A percentile compares a stretch with the other conserved stretches of the same genome.
Conservation (phyloP, 1,139 yeast species). For the Arxiozyma heterogenica region DNA sequence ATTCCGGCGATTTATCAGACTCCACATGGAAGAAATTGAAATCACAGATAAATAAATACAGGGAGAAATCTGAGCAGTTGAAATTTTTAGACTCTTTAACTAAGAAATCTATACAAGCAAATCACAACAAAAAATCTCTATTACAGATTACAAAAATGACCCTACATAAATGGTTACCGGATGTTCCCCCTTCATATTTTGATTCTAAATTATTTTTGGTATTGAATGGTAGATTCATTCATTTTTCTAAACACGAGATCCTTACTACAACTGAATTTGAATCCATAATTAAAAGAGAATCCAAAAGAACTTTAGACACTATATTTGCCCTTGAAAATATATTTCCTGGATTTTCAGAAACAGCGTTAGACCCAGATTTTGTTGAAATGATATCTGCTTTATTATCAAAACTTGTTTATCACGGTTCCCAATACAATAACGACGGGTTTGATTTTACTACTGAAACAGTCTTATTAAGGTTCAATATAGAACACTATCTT, state of each 20-base stretch:
- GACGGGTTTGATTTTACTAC: slow-evolving; percentile 25
- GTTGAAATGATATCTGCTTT: slow-evolving; percentile 37
- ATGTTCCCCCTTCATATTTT: slow-evolving; percentile 13
- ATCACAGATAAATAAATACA: slow-evolving; percentile 1
- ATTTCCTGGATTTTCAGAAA: slow-evolving; percentile 12
- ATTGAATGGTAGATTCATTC: slow-evolving; percentile 28
- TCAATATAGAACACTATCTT: slow-evolving; percentile 36
- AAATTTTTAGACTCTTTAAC: background rate
- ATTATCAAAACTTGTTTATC: slow-evolving; percentile 32
- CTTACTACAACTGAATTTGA: slow-evolving; percentile 35
- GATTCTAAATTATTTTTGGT: slow-evolving; percentile 15
- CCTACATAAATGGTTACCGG: slow-evolving; percentile 22
- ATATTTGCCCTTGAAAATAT: slow-evolving; percentile 30
- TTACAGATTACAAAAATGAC: background rate
- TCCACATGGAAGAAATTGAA: slow-evolving; percentile 16
- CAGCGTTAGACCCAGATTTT: slow-evolving; percentile 26
- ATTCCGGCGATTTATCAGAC: slow-evolving; percentile 15
- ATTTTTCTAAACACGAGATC: slow-evolving; percentile 20
- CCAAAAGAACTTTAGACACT: slow-evolving; percentile 42
- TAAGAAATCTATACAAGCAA: background rate
- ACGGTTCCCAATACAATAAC: slow-evolving; percentile 41
- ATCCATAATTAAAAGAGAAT: slow-evolving; percentile 45
- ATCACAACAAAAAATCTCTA: background rate
- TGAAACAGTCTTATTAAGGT: slow-evolving; percentile 27
- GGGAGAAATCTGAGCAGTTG: background rate